phyloP scores from a whole-genome alignment of 352 stramenopile species.

The Globisporangium solare region DNA sequence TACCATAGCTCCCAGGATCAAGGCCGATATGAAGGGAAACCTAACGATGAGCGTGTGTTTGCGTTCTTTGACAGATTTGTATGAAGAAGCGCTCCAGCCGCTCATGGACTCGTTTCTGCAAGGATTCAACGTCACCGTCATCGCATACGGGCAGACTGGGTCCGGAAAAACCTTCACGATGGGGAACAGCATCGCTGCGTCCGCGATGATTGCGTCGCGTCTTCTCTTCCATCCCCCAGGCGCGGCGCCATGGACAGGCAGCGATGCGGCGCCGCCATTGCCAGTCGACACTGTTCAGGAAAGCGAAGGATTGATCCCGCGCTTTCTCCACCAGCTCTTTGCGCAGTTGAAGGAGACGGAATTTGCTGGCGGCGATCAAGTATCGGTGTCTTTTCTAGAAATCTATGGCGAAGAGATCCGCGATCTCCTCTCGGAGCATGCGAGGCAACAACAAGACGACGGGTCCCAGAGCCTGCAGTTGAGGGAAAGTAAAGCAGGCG shows the following conservation, averaged over 20 bases:
- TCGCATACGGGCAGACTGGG: slow-evolving; percentile 83
- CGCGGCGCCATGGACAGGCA: slow-evolving; percentile 2
- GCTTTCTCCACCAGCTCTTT: slow-evolving; percentile 82
- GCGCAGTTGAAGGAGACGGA: slow-evolving; percentile 31
- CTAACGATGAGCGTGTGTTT: not conserved
- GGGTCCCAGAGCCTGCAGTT: slow-evolving; percentile 56
- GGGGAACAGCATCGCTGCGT: slow-evolving; percentile 59
- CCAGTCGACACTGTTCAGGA: slow-evolving; percentile 26
- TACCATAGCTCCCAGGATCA: slow-evolving; percentile 5
- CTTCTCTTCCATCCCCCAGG: slow-evolving; percentile 24
- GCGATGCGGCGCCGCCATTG: too few relatives aligned
- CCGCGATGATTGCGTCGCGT: slow-evolving; percentile 28
- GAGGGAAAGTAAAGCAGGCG: slow-evolving; percentile 58
- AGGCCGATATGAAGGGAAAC: too few relatives aligned
- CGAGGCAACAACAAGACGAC: slow-evolving; percentile 22
- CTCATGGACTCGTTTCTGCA: slow-evolving; percentile 81
- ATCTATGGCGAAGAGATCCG: slow-evolving; percentile 98
- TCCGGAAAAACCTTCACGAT: slow-evolving; percentile 86
- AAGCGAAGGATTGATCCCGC: slow-evolving; percentile 76
- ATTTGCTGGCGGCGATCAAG: slow-evolving; percentile 24
- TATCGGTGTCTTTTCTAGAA: slow-evolving; percentile 91
- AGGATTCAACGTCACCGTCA: slow-evolving; percentile 88
- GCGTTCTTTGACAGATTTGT: slow-evolving; percentile 36
- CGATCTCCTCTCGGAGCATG: slow-evolving; percentile 82
- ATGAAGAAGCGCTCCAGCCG: slow-evolving; percentile 67